phyloP scores from a whole-genome alignment of 73 alveolate genomes.

The Paramecium sexaurelia region DNA sequence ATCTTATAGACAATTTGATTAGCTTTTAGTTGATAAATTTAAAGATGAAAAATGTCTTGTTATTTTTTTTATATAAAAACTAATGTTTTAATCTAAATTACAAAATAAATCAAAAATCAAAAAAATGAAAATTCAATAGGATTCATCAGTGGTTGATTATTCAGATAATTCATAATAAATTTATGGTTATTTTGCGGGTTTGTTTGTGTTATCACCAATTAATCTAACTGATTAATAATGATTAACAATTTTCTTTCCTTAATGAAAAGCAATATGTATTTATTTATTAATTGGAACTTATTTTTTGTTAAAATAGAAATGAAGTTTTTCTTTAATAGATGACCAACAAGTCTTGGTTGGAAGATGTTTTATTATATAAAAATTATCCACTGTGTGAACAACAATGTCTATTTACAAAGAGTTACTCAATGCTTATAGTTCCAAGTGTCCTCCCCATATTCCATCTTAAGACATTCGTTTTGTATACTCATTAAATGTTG shows the following conservation, averaged over 20 bases:
- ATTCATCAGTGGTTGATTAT: not conserved
- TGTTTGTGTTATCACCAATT: slow-evolving; percentile 76
- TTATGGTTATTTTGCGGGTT: slow-evolving; percentile 42
- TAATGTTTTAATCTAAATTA: too few relatives aligned
- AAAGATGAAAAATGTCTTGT: too few relatives aligned
- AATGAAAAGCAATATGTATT: slow-evolving; percentile 81
- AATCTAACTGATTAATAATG: slow-evolving; percentile 83
- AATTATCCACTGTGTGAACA: slow-evolving; percentile 81
- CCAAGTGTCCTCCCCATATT: slow-evolving; percentile 94
- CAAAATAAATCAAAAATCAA: not conserved
- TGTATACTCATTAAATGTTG: slow-evolving; percentile 79
- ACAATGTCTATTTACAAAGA: slow-evolving; percentile 71
- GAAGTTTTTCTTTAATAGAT: slow-evolving; percentile 52
- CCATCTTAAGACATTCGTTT: slow-evolving; percentile 77
- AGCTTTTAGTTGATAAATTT: too few relatives aligned
- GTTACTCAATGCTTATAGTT: slow-evolving; percentile 77
- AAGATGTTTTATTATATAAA: not conserved
- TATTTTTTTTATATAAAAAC: too few relatives aligned
- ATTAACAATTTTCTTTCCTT: slow-evolving; percentile 64
- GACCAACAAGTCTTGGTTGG: not conserved
- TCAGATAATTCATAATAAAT: not conserved
- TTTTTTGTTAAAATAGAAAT: slow-evolving; percentile 68
- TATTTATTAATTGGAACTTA: slow-evolving; percentile 59
- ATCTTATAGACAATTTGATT: not conserved
- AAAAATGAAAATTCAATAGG: not conserved